Conservation (phyloP, 345 rosid genomes). For the Passiflora organensis region DNA sequence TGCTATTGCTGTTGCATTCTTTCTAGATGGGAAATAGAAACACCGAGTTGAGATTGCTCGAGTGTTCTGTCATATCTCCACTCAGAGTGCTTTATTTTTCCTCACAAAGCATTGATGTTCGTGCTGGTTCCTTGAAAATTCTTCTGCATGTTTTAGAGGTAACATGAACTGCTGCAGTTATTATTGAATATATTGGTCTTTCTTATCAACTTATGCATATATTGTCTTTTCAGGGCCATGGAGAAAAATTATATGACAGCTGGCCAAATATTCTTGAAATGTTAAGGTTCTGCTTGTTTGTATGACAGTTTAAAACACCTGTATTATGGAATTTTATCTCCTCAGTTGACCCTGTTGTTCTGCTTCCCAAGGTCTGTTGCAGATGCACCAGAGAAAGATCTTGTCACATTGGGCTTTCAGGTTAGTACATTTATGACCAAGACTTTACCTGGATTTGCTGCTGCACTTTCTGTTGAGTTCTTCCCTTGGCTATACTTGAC, state of each 20-base stretch:
- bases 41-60: conserved; percentile 56
- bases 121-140: conserved; percentile 84
- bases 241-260: conserved; percentile 77
- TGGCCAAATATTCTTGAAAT: conserved; percentile 88
- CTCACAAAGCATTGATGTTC: conserved; percentile 73
- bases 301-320: conserved; percentile 1
- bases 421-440: conserved; percentile 34
- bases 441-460: conserved; percentile 5
- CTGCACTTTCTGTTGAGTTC: background rate
- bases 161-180: conserved; percentile 16
- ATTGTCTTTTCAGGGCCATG: conserved; percentile 61
- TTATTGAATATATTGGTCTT: conserved; percentile 5
- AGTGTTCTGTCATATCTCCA: conserved; percentile 81
- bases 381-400: conserved; percentile 89
- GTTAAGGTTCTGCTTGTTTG: conserved; percentile 62
- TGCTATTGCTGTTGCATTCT: conserved; percentile 15
- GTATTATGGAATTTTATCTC: conserved; percentile 9
- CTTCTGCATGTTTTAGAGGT: conserved; percentile 97
- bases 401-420: conserved; percentile 91
- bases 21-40: conserved; percentile 45
- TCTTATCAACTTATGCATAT: conserved; percentile 9
- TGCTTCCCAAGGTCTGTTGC: conserved; percentile 71
- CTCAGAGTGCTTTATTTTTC: conserved; percentile 75
- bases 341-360: conserved; percentile 14
- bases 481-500: background rate